Conservation (phyloP, 2,329 filamentous ascomycete species). For the Didymella sp. region DNA sequence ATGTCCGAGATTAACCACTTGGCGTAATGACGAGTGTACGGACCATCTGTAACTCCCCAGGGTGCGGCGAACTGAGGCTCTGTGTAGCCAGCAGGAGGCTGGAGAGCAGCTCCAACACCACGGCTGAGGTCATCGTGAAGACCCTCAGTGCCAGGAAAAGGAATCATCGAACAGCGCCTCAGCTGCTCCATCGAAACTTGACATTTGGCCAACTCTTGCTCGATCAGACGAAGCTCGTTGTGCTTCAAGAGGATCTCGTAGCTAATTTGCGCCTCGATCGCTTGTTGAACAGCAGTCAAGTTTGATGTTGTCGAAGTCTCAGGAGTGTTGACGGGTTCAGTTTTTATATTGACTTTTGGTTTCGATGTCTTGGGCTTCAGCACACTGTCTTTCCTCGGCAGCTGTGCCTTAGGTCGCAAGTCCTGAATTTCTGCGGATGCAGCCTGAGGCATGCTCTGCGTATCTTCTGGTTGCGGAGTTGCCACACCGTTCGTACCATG, state of each 20-base stretch:
- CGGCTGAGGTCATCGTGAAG: conserved; percentile 73
- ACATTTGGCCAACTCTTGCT: conserved; percentile 95
- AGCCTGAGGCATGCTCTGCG: conserved; percentile 25
- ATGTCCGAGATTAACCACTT: conserved; percentile 93
- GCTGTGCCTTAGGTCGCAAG: conserved; percentile 38
- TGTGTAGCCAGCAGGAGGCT: conserved; percentile 66
- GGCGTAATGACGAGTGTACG: conserved; percentile 92
- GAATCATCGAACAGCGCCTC: conserved; percentile 88
- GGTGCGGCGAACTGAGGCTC: conserved; percentile 81
- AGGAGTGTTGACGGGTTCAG: conserved; percentile 32
- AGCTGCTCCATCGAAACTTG: conserved; percentile 93
- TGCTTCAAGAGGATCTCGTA: conserved; percentile 94
- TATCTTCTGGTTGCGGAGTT: conserved; percentile 23
- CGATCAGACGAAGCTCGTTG: conserved; percentile 89
- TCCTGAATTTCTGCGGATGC: conserved; percentile 35
- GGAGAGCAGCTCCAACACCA: conserved; percentile 75
- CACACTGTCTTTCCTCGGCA: conserved; percentile 40
- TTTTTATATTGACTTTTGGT: conserved; percentile 29
- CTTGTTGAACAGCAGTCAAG: conserved; percentile 66
- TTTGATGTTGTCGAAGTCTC: conserved; percentile 37
- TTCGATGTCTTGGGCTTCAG: conserved; percentile 41
- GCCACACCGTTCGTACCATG: conserved; percentile 24
- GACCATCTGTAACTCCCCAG: conserved; percentile 89
- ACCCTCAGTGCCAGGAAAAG: conserved; percentile 77
- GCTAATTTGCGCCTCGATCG: conserved; percentile 85